Evolutionary conservation across 371 early-diverging fungal species (phyloP).

Genomic region (Apophysomyces variabilis): DNA sequence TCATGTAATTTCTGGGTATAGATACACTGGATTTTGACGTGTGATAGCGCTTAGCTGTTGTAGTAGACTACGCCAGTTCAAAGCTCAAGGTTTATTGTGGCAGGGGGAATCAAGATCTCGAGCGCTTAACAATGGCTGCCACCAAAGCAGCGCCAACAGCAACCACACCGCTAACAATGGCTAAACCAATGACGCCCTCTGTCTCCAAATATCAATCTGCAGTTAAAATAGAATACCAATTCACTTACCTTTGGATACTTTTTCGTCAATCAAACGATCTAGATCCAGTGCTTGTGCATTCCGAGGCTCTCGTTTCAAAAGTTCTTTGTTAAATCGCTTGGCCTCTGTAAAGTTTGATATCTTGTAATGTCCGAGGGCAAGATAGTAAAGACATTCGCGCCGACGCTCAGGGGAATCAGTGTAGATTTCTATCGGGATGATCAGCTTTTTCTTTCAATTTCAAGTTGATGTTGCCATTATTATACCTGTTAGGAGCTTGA

Average conservation of each 20-base stretch:
- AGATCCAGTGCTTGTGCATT: slow-evolving; percentile 84
- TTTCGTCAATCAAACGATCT: slow-evolving; percentile 81
- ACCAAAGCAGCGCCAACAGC: slow-evolving; percentile 64
- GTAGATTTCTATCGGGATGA: slow-evolving; percentile 73
- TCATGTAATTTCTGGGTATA: neutral
- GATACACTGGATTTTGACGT: neutral
- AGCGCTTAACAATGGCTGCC: slow-evolving; percentile 44
- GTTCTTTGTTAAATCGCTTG: slow-evolving; percentile 73
- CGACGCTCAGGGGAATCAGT: slow-evolving; percentile 81
- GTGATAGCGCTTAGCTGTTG: neutral
- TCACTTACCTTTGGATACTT: slow-evolving; percentile 74
- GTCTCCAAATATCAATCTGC: neutral
- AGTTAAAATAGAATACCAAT: neutral
- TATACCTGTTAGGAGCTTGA: slow-evolving; percentile 77
- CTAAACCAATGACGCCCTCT: slow-evolving; percentile 92
- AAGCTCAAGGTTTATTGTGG: neutral
- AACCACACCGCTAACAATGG: slow-evolving; percentile 82
- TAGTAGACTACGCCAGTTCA: neutral
- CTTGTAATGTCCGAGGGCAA: slow-evolving; percentile 91
- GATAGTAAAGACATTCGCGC: slow-evolving; percentile 93
- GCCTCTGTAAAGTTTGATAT: slow-evolving; percentile 86
- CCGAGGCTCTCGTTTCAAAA: slow-evolving; percentile 82
- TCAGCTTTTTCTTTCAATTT: neutral
- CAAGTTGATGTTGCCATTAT: neutral
- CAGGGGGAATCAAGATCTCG: slow-evolving; percentile 15